phyloP scores from a whole-genome alignment of 805 yeast species.

The Wickerhamiella kurtzmanii region DNA sequence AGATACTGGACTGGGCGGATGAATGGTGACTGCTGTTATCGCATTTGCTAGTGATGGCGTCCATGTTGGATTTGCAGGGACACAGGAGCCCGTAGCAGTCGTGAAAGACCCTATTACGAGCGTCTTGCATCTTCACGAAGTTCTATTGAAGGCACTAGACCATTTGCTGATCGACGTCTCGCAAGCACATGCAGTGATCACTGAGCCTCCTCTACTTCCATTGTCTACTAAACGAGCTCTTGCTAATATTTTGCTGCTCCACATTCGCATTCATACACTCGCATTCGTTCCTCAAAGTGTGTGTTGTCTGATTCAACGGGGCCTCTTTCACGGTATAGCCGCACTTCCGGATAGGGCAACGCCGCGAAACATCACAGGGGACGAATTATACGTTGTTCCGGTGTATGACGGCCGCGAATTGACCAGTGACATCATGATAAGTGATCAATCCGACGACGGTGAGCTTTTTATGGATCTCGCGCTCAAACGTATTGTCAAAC shows the following conservation, averaged over 20 bases:
- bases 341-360: background rate
- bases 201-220: slow-evolving; percentile 19
- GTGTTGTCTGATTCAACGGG: slow-evolving; percentile 11
- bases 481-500: too few relatives aligned
- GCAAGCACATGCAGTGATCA: slow-evolving; percentile 10
- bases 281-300: slow-evolving; percentile 18
- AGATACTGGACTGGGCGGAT: background rate
- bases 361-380: background rate
- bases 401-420: slow-evolving; percentile 18
- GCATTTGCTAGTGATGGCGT: slow-evolving; percentile 6
- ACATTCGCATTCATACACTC: slow-evolving; percentile 11
- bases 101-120: background rate
- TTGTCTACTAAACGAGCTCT: slow-evolving; percentile 8
- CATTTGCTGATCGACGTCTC: slow-evolving; percentile 11
- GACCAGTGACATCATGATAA: slow-evolving; percentile 8
- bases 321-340: slow-evolving; percentile 6
- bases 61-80: slow-evolving; percentile 11
- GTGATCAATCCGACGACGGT: background rate
- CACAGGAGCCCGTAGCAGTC: slow-evolving; percentile 5
- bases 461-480: background rate
- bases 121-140: slow-evolving; percentile 4
- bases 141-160: slow-evolving; percentile 6
- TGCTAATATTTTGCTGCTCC: slow-evolving; percentile 12
- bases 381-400: slow-evolving; percentile 12
- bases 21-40: slow-evolving; percentile 13